Conservation (phyloP, 2,329 filamentous ascomycete genomes). For the Penicillium sp. region DNA sequence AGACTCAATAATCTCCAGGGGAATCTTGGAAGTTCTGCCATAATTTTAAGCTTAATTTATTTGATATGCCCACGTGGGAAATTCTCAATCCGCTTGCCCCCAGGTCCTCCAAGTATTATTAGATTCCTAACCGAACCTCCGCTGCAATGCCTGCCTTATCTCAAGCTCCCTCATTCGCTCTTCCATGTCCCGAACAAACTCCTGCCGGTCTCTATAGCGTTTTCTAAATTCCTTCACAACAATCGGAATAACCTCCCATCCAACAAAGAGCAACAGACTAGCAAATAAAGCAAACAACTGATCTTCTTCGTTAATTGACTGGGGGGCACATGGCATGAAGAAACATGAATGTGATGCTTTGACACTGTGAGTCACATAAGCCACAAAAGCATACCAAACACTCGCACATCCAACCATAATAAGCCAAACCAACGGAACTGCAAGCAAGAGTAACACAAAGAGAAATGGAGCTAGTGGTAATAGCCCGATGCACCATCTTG, state of each 20-base stretch:
- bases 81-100: background rate
- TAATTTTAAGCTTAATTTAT: slow-evolving; percentile 2
- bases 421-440: background rate
- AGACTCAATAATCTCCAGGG: background rate
- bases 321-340: slow-evolving; percentile 4
- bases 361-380: background rate
- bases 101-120: background rate
- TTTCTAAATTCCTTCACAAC: background rate
- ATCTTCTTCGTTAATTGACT: slow-evolving; percentile 1
- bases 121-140: background rate
- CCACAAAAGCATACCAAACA: background rate
- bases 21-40: background rate
- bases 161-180: background rate
- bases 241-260: background rate
- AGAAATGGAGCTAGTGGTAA: background rate
- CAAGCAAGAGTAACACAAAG: background rate
- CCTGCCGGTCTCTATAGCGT: background rate
- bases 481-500: background rate
- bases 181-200: background rate
- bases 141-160: background rate
- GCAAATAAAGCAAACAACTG: background rate
- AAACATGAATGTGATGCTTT: background rate
- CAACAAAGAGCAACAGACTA: background rate
- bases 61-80: background rate
- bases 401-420: background rate